phyloP scores from a whole-genome alignment of 1,284 basidiomycete genomes.

The Sporisorium scitamineum region DNA sequence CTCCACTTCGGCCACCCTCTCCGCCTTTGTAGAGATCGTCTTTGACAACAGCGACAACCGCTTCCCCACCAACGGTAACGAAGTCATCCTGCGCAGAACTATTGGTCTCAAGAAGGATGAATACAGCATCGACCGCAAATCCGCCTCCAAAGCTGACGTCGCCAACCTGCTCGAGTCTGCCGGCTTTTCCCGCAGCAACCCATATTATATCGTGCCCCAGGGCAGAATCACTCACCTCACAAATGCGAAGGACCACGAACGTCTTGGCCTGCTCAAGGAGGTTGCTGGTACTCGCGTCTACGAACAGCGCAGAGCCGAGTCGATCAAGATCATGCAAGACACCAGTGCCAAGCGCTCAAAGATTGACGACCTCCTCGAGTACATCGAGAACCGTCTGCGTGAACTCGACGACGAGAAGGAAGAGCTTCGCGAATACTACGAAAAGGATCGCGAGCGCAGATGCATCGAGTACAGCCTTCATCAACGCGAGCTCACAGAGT shows the following conservation, averaged over 20 bases:
- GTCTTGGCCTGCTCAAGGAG: conserved; percentile 92
- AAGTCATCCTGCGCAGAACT: conserved; percentile 72
- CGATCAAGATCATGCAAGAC: conserved; percentile 93
- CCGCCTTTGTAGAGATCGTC: conserved; percentile 82
- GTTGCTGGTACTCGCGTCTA: conserved; percentile 99
- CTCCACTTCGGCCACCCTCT: conserved; percentile 83
- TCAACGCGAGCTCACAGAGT: conserved; percentile 89
- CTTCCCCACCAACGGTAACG: conserved; percentile 73
- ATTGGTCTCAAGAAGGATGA: conserved; percentile 99
- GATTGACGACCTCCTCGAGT: conserved; percentile 88
- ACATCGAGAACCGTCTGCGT: conserved; percentile 87
- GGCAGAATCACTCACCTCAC: conserved; percentile 97
- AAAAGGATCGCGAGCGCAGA: conserved; percentile 91
- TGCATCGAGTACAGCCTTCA: conserved; percentile 96
- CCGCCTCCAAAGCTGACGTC: conserved; percentile 93
- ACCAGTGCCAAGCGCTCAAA: conserved; percentile 93
- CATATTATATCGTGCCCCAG: conserved; percentile 99
- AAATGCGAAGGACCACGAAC: conserved; percentile 95
- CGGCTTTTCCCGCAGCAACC: conserved; percentile 95
- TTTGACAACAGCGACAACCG: conserved; percentile 77
- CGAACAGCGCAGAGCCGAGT: conserved; percentile 91
- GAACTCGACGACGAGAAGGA: conserved; percentile 98
- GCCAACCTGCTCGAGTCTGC: conserved; percentile 76
- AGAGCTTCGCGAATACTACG: conserved; percentile 94
- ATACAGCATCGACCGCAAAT: conserved; percentile 96